Evolutionary conservation across 129 eudicot species (phyloP).

Genomic region (Scalesia atractyloides): DNA sequence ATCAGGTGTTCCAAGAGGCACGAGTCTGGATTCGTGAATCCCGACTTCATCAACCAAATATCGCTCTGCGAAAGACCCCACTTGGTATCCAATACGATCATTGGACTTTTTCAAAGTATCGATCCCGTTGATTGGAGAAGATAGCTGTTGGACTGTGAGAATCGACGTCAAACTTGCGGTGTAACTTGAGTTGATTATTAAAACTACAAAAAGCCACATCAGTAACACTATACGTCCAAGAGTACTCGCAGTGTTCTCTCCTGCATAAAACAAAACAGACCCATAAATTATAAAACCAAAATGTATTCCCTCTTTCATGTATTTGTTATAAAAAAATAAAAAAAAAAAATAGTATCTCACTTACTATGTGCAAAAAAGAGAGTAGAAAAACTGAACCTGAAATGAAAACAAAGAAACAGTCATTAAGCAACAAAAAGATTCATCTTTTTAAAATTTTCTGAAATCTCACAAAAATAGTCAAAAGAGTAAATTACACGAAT

Average conservation of each 20-base stretch:
- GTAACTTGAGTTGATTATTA: conserved; percentile 84
- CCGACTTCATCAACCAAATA: conserved; percentile 72
- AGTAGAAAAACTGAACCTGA: conserved; percentile 97
- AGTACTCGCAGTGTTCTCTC: conserved; percentile 78
- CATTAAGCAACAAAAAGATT: conserved; percentile 6
- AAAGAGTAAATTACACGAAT: too few relatives aligned
- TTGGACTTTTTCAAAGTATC: conserved; percentile 50
- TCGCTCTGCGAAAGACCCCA: conserved; percentile 82
- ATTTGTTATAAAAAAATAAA: background rate
- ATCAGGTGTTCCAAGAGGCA: conserved; percentile 73
- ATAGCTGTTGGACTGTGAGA: conserved; percentile 85
- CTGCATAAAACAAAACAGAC: conserved; percentile 43
- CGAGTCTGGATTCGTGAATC: conserved; percentile 59
- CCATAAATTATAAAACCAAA: background rate
- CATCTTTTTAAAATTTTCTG: background rate
- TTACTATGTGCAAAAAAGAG: conserved; percentile 87
- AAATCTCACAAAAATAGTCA: background rate
- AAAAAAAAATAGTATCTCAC: conserved; percentile 32
- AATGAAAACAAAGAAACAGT: conserved; percentile 25
- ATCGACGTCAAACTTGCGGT: conserved; percentile 95
- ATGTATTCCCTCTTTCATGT: too few relatives aligned
- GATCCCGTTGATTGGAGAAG: conserved; percentile 78
- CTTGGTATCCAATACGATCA: conserved; percentile 83
- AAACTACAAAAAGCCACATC: conserved; percentile 91
- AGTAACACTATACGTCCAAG: conserved; percentile 77